Percentiles rank a stretch among this genome's conserved stretches.
phyloP scores from a whole-genome alignment of 176 grass and related monocot genomes.

The Bonia amplexicaulis region DNA sequence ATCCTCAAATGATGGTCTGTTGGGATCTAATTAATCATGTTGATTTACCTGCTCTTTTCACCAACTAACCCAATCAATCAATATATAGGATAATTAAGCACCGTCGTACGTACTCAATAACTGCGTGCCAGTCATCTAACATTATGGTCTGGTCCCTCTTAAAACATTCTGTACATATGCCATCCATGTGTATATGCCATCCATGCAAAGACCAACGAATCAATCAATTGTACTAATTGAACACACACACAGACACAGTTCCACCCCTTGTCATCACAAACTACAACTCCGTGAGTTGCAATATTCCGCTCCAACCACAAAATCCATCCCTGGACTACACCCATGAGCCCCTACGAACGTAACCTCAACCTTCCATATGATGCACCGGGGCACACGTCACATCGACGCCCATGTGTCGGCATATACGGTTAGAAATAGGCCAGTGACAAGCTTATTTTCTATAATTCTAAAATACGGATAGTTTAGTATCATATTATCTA shows the following conservation, averaged over 20 bases:
- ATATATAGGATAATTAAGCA: background rate
- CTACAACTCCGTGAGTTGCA: background rate
- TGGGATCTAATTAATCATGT: slow-evolving; percentile 29
- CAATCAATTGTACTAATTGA: background rate
- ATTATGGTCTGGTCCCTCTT: background rate
- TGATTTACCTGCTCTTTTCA: background rate
- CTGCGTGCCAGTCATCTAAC: background rate
- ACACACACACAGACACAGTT: background rate
- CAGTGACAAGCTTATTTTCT: too few relatives aligned
- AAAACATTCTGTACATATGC: background rate
- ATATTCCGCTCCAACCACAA: slow-evolving; percentile 23
- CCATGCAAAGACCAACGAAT: background rate
- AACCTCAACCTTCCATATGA: background rate
- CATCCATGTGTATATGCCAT: background rate
- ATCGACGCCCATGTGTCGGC: background rate
- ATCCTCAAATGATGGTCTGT: slow-evolving; percentile 21
- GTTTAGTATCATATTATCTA: too few relatives aligned
- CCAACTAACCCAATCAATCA: background rate
- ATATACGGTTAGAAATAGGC: too few relatives aligned
- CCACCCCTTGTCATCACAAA: background rate
- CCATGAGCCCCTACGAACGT: background rate
- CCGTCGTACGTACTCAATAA: background rate
- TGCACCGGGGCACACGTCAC: background rate
- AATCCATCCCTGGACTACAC: background rate
- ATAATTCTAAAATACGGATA: too few relatives aligned